phyloP scores from a whole-genome alignment of 1,284 basidiomycete species.

The Volvariella volvacea region DNA sequence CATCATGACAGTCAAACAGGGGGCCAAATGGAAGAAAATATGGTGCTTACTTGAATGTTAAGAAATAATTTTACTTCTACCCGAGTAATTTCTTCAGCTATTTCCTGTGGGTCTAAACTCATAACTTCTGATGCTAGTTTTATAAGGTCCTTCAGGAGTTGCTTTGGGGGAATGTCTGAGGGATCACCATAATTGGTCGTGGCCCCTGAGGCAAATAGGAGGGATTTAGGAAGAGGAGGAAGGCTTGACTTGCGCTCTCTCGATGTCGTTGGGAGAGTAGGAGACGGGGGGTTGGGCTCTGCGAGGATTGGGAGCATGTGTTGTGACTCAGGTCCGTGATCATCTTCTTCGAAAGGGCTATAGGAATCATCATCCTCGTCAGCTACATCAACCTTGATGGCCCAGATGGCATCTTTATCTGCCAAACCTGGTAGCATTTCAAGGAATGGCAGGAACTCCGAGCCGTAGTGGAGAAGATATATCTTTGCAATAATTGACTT shows the following conservation, averaged over 20 bases:
- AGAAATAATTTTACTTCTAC: slow-evolving; percentile 58
- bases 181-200: slow-evolving; percentile 18
- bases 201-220: slow-evolving; percentile 18
- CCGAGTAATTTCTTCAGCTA: slow-evolving; percentile 76
- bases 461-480: slow-evolving; percentile 74
- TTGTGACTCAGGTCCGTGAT: slow-evolving; percentile 21
- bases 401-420: slow-evolving; percentile 68
- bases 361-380: slow-evolving; percentile 59
- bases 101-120: slow-evolving; percentile 47
- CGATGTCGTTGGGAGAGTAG: slow-evolving; percentile 13
- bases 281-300: slow-evolving; percentile 5
- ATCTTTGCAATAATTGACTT: slow-evolving; percentile 72
- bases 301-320: slow-evolving; percentile 13
- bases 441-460: slow-evolving; percentile 71
- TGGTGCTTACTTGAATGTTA: slow-evolving; percentile 52
- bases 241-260: slow-evolving; percentile 63
- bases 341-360: slow-evolving; percentile 44
- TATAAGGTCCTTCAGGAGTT: slow-evolving; percentile 57
- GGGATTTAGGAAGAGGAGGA: slow-evolving; percentile 34
- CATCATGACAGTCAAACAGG: slow-evolving; percentile 5
- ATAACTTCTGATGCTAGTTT: slow-evolving; percentile 49
- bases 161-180: slow-evolving; percentile 33
- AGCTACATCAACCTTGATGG: slow-evolving; percentile 53
- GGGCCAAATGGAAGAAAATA: slow-evolving; percentile 1
- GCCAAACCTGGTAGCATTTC: slow-evolving; percentile 53